Base-by-base conservation (phyloP, 2,329 filamentous ascomycete species). In the Cordyceps tenuipes region DNA sequence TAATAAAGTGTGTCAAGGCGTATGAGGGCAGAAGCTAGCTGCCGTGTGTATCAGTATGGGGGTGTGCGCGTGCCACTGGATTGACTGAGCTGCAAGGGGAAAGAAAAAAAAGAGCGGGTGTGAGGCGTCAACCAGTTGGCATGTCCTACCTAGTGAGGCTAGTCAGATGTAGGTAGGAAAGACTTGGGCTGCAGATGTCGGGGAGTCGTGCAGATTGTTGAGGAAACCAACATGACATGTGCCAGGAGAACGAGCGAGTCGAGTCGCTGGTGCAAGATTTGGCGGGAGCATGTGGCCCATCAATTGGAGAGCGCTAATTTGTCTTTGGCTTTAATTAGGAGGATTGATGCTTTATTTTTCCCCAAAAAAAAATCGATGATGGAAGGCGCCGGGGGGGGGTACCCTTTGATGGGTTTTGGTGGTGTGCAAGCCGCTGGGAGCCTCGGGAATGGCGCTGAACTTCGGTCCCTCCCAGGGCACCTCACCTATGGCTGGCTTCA, bases 201-300 rank as follows among this genome's bases (percentile, higher is more conserved):
- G 26, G 59, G 52, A 26, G 46, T 46, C 57, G 36, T 44, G 46
- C 46, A 61, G 59, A 57, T 61, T 61, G 59, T 61, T 61, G 59
- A 61, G 59, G 47, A 61, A 61, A 49, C 52, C 51, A 57, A 61
- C 59, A 57, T 61, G 59, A 61, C 59, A 57, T 61, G 59, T 29
- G 36, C 52, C 10, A 47, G 59, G 46, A 51, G 47, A 13, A 47
- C 19, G 52, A 47, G 43, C 19, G 52, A 47, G 43, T 43, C 59
- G 47, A 57, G 52, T 61, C 52, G 53, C 59, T 61, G 47, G 9
- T 2, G 34, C 31, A 48, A 49, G 59, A 50, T 60, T 54, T 56
- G 19, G 57, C 41, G 49, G 29, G 51, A 19, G 56, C 36, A 13
- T 15, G 10, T n/a, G 34, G 21, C 46, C 55, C 55, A 48, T 31